Evolutionary conservation across 176 grass and related monocot genomes (phyloP), one percentile per base, ranked within the genome.

Genomic region (Rhynchospora breviuscula): DNA sequence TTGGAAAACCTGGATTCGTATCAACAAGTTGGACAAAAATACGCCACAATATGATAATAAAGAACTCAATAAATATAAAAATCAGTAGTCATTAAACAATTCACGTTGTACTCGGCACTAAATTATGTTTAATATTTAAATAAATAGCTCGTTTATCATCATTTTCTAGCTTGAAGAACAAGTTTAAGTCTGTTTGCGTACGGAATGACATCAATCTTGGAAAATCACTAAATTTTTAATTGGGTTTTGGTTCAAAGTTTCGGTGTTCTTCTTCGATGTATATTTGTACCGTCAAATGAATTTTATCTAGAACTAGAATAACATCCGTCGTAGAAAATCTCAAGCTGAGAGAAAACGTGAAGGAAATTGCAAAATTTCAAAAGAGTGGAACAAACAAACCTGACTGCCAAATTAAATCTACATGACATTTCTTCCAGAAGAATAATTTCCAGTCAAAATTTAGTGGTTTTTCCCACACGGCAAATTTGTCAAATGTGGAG

Each of bases 401-500:
- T 48, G 68, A n/a, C 18, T 6, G 17, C 12, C 0, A 5, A 0
- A 57, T 33, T 57, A 31, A 35, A 29, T 29, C 26, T 56, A 17
- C 13, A 23, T 57, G 13, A 31, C 18, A 78, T 57, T 78, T 10
- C 23, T 77, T 78, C 73, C 23, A 78, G 25, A 57, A n/a, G 73
- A 78, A 57, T 4, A 78, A 33, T 10, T n/a, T 33, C 51, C 73
- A 57, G 73, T 56, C 73, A 78, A 76, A 15, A 0, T 1, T 1
- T 53, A 12, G 47, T 14, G 5, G 4, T 29, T 53, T 74, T 29
- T 0, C 11, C 22, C 2, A 57, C 51, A 78, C 49, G 73, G 51
- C 73, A 78, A 25, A 56, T 78, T 57, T 78, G 73, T 77, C 49
- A 77, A 77, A 77, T 77, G 73, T 31, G 13, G 73, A 56, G 23